These are phyloP conservation scores for Stephania cephalantha DNA, from an alignment of 164 flowering plant genomes.

Conservation along the genomic window DNA sequence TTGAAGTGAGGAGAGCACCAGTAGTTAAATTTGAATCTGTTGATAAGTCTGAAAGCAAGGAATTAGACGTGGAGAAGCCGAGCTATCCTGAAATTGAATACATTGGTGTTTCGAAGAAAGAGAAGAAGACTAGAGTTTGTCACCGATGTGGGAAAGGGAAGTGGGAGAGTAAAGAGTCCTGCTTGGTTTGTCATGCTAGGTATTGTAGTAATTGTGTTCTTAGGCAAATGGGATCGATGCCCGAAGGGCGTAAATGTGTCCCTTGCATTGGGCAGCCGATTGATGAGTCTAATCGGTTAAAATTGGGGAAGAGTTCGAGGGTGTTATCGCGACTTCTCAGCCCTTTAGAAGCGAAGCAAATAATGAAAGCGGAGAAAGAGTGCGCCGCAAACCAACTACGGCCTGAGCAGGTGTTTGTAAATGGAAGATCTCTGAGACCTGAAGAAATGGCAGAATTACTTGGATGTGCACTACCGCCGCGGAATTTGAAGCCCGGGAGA, in stretches of 20 bases:
- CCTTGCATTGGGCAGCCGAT: conserved; percentile 80
- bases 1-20: conserved; percentile 52
- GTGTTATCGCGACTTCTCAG: conserved; percentile 64
- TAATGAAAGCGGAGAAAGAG: conserved; percentile 94
- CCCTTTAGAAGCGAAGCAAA: conserved; percentile 88
- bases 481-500: conserved; percentile 81
- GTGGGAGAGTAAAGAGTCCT: conserved; percentile 86
- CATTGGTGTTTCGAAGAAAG: conserved; percentile 46
- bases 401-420: conserved; percentile 89
- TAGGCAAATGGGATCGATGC: conserved; percentile 99
- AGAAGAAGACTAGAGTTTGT: conserved; percentile 58
- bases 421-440: conserved; percentile 60
- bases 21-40: conserved; percentile 72
- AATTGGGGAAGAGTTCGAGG: conserved; percentile 71
- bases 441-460: conserved; percentile 88
- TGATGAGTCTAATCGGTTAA: conserved; percentile 67
- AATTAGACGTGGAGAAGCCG: conserved; percentile 30
- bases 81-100: conserved; percentile 43
- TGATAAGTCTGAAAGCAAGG: conserved; percentile 51
- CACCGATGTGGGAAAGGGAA: conserved; percentile 75
- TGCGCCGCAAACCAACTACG: conserved; percentile 96
- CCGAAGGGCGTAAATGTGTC: conserved; percentile 98
- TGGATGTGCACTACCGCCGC: conserved; percentile 76
- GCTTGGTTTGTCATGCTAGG: conserved; percentile 81
- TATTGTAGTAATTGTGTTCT: conserved; percentile 92